These are phyloP conservation scores for Neofusicoccum ribis DNA, from an alignment of 2,329 filamentous ascomycete genomes.

Conservation along the genomic window DNA sequence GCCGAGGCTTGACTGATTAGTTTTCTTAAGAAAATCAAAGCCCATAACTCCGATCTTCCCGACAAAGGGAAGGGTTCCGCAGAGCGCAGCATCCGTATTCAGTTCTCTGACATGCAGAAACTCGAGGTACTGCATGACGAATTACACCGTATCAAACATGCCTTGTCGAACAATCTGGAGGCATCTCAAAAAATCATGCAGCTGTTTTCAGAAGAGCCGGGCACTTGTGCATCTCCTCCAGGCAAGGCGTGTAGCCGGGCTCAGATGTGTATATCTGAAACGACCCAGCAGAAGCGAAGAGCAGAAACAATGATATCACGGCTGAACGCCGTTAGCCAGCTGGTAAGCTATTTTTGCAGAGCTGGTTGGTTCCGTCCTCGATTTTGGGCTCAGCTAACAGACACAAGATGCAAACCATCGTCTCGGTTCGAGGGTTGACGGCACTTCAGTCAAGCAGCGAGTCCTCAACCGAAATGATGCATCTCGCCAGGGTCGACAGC, in stretches of 20 bases:
- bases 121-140: background rate
- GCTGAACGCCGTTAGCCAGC: background rate
- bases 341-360: background rate
- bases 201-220: background rate
- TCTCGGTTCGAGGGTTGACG: slow-evolving; percentile 20
- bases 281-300: background rate
- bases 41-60: no score
- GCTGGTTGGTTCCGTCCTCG: no score
- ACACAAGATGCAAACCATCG: slow-evolving; percentile 16
- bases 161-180: background rate
- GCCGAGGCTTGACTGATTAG: background rate
- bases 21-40: background rate
- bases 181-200: background rate
- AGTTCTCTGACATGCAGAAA: background rate
- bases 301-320: background rate
- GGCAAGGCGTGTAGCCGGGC: no score
- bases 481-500: slow-evolving; percentile 19
- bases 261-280: background rate
- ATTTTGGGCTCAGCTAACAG: no score
- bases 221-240: no score
- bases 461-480: slow-evolving; percentile 20
- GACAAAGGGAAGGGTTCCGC: no score
- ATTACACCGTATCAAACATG: background rate
- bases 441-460: slow-evolving; percentile 19
- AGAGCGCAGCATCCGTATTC: background rate